These are phyloP conservation scores for Lactifluus subvellereus DNA, from an alignment of 768 basidiomycete species.

Conservation along the genomic window DNA sequence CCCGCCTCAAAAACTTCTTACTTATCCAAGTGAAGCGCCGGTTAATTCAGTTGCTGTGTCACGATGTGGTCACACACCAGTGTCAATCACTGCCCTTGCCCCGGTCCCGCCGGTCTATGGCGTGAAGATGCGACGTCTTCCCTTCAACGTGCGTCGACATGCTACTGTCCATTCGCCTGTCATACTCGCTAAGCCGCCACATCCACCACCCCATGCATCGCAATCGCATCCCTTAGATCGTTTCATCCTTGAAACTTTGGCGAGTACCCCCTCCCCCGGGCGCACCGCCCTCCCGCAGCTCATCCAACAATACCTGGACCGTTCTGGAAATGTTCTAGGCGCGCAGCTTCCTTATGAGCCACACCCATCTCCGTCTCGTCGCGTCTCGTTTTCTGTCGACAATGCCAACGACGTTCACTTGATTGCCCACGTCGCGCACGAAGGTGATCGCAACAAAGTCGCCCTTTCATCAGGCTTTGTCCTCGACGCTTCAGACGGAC, in stretches of 20 bases:
- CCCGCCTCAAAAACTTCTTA: background rate
- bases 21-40: background rate
- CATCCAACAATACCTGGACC: slow-evolving; percentile 40
- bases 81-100: no score
- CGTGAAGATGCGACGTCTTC: background rate
- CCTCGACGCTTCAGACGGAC: slow-evolving; percentile 33
- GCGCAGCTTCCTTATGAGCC: slow-evolving; percentile 46
- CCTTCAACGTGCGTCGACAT: background rate
- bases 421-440: slow-evolving; percentile 47
- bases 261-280: background rate
- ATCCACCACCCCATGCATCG: background rate
- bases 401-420: slow-evolving; percentile 35
- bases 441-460: slow-evolving; percentile 38
- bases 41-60: no score
- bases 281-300: slow-evolving; percentile 30
- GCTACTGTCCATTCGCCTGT: background rate
- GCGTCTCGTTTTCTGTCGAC: slow-evolving; percentile 25
- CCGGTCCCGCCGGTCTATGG: no score
- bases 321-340: slow-evolving; percentile 39
- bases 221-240: slow-evolving; percentile 4
- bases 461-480: slow-evolving; percentile 55
- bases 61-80: no score
- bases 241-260: slow-evolving; percentile 15
- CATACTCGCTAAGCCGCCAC: background rate
- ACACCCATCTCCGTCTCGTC: slow-evolving; percentile 34